A percentile compares a stretch with the other conserved stretches of the same genome.
Evolutionary conservation across 768 basidiomycete genomes (phyloP).

Genomic region (Boletus rubroflammeus): DNA sequence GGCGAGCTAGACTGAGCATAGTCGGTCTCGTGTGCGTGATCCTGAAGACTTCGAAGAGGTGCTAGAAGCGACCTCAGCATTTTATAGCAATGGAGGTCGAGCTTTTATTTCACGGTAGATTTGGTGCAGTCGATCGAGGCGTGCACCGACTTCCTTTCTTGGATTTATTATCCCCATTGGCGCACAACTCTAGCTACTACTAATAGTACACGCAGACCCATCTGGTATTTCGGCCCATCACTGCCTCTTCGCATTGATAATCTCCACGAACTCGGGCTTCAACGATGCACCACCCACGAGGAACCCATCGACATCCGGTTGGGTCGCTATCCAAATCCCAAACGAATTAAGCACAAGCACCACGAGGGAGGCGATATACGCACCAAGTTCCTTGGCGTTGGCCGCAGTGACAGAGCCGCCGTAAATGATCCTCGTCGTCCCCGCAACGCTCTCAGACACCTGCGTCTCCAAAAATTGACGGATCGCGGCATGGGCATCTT

Average conservation of each 20-base stretch:
- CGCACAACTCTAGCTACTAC: no score
- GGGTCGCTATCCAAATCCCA: constrained; percentile 45
- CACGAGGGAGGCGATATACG: constrained; percentile 24
- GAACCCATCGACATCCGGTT: constrained; percentile 93
- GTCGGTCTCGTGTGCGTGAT: constrained; percentile 34
- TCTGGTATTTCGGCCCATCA: constrained; percentile 13
- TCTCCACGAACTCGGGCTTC: constrained; percentile 94
- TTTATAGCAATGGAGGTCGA: neutral
- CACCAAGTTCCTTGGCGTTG: constrained; percentile 86
- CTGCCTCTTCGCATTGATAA: constrained; percentile 66
- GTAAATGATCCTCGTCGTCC: constrained; percentile 83
- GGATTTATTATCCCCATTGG: neutral
- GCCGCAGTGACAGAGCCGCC: constrained; percentile 91
- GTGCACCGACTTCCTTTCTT: neutral
- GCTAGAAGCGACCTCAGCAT: constrained; percentile 62
- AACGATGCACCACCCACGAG: constrained; percentile 96
- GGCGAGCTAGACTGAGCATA: constrained; percentile 22
- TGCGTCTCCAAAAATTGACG: constrained; percentile 65
- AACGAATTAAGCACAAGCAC: neutral
- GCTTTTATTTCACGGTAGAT: constrained; percentile 3
- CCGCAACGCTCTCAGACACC: constrained; percentile 68
- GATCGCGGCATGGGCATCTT: constrained; percentile 84
- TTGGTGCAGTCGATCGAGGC: neutral
- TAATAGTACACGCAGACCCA: no score
- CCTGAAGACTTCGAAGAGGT: constrained; percentile 55